A percentile compares a stretch with the other conserved stretches of the same genome.
Conservation (phyloP, 2,329 filamentous ascomycete species). For the Colletotrichum sp. region DNA sequence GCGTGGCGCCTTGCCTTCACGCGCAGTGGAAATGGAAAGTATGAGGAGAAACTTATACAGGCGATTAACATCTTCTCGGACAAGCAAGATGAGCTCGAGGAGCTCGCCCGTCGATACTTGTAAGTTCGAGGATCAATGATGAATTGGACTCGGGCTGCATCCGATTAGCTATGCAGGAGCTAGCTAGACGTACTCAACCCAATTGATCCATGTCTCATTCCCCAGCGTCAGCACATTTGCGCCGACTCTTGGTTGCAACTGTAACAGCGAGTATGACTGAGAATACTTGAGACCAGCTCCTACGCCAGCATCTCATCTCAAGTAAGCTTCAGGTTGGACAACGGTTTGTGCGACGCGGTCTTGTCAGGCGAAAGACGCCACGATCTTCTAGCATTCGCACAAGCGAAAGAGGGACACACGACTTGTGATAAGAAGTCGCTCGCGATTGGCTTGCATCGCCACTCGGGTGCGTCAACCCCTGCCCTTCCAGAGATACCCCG, state of each 20-base stretch:
- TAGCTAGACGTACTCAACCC: neutral
- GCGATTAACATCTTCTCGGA: constrained; percentile 65
- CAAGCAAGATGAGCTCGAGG: constrained; percentile 58
- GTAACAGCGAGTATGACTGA: neutral
- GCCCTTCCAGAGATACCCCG: neutral
- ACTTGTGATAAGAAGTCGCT: constrained; percentile 3
- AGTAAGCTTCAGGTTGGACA: neutral
- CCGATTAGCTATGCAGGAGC: neutral
- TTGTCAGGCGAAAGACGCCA: neutral
- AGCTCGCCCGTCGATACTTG: constrained; percentile 21
- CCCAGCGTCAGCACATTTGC: neutral
- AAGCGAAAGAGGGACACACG: neutral
- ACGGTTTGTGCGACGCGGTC: neutral
- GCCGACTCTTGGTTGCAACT: neutral
- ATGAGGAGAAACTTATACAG: constrained; percentile 56
- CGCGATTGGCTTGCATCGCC: constrained; percentile 9
- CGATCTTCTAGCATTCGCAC: neutral
- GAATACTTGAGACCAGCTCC: neutral
- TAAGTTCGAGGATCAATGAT: neutral
- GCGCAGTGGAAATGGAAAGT: constrained; percentile 48
- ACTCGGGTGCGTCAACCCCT: constrained; percentile 2
- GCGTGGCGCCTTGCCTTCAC: constrained; percentile 57
- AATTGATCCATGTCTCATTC: neutral
- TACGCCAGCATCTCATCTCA: neutral
- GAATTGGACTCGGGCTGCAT: neutral